Percentiles rank a stretch among this genome's conserved stretches.
phyloP scores from a whole-genome alignment of 1,139 yeast genomes.

The Geotrichum restrictum region DNA sequence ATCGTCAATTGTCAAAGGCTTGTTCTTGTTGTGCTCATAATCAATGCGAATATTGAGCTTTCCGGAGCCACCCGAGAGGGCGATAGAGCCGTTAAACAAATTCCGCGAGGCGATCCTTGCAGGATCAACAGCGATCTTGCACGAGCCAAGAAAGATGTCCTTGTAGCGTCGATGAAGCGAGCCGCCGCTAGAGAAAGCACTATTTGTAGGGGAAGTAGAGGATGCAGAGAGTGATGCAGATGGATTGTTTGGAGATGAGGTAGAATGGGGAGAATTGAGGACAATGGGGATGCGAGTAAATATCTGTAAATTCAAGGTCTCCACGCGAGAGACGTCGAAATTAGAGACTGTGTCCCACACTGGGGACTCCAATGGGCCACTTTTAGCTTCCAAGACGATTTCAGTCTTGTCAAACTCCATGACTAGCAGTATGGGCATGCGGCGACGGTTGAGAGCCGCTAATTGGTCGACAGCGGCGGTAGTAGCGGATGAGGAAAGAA shows the following conservation, averaged over 20 bases:
- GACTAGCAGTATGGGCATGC: constrained; percentile 42
- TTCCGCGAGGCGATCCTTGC: constrained; percentile 12
- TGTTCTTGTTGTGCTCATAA: constrained; percentile 60
- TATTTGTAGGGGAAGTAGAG: neutral
- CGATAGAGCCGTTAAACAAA: constrained; percentile 20
- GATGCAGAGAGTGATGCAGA: neutral
- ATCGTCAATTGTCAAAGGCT: constrained; percentile 79
- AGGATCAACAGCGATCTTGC: constrained; percentile 29
- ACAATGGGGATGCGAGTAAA: constrained; percentile 64
- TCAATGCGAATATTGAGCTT: constrained; percentile 61
- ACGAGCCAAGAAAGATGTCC: constrained; percentile 42
- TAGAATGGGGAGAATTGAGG: constrained; percentile 21
- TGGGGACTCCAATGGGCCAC: constrained; percentile 62
- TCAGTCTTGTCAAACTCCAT: constrained; percentile 56
- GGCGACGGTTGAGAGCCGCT: constrained; percentile 9
- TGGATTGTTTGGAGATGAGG: constrained; percentile 7
- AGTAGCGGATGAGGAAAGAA: constrained; percentile 13
- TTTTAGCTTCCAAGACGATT: constrained; percentile 73
- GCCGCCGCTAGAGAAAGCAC: neutral
- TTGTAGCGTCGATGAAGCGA: constrained; percentile 16
- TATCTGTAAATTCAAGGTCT: constrained; percentile 60
- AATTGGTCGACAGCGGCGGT: neutral
- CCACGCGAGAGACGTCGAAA: constrained; percentile 78
- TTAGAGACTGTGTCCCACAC: constrained; percentile 84
- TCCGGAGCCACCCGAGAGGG: constrained; percentile 40